phyloP scores from a whole-genome alignment of 2,329 filamentous ascomycete genomes.

The Paraconiothyrium brasiliense region DNA sequence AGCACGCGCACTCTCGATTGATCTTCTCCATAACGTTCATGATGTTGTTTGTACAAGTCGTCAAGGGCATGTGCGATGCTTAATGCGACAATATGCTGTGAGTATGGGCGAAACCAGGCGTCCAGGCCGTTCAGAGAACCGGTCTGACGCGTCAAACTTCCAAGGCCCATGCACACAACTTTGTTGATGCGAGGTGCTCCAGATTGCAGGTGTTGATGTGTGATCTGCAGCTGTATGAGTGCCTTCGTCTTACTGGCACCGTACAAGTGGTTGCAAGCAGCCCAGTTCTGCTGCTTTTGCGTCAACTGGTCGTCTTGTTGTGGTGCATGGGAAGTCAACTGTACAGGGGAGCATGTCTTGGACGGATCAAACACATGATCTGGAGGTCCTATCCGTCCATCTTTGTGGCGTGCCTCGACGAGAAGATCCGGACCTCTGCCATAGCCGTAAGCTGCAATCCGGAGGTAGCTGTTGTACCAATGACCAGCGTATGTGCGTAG shows the following conservation, averaged over 20 bases:
- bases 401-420: slow-evolving; percentile 3
- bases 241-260: slow-evolving; percentile 1
- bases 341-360: slow-evolving; percentile 6
- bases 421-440: slow-evolving; percentile 11
- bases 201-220: slow-evolving; percentile 3
- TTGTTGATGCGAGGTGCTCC: slow-evolving; percentile 8
- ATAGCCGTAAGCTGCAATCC: slow-evolving; percentile 11
- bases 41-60: neutral
- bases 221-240: slow-evolving; percentile 8
- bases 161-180: slow-evolving; percentile 12
- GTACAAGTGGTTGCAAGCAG: neutral
- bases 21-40: neutral
- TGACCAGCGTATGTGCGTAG: slow-evolving; percentile 11
- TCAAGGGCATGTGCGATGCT: slow-evolving; percentile 11
- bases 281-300: slow-evolving; percentile 9
- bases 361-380: neutral
- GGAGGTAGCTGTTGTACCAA: slow-evolving; percentile 15
- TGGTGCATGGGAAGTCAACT: slow-evolving; percentile 10
- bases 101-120: slow-evolving; percentile 6
- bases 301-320: slow-evolving; percentile 7
- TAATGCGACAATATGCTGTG: slow-evolving; percentile 11
- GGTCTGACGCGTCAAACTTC: slow-evolving; percentile 7
- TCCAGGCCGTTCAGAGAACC: slow-evolving; percentile 2
- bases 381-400: slow-evolving; percentile 4
- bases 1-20: neutral